Evolutionary conservation across 1,284 basidiomycete genomes (phyloP), one percentile per base, ranked within the genome.

Genomic region (Leccinum proximum): DNA sequence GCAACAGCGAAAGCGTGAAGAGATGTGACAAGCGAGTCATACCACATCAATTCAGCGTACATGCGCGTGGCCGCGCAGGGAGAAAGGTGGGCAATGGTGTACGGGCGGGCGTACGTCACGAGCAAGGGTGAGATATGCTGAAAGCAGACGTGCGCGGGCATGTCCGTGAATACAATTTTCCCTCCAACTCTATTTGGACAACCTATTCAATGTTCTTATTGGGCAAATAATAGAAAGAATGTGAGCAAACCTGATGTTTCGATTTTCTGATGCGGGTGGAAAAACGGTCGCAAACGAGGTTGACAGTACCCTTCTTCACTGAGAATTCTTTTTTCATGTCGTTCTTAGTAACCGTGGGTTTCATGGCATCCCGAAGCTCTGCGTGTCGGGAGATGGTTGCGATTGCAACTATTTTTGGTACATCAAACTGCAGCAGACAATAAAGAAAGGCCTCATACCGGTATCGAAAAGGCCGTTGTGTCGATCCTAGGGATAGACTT

Each of bases 311-410:
- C 65, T 72, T 68, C 64, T 72, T 72, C 56, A 37, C 35, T 4
- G 59, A 71, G 63, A 72, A 77, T 6, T 67, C 45, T 16, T 59
- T 66, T 13, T 58, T 67, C 56, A 85, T 78, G 10, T 86, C 84
- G 63, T 87, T 84, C 57, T 72, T 75, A 11, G 76, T 71, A 1
- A 59, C 42, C 1, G 68, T 70, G 0, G 84, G 79, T 61, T 82
- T 82, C 64, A 79, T 64, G 0, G 71, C 69, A 4, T 77, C 72
- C 4, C 80, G 71, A 7, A 75, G 77, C 16, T 79, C 74, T 11
- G 76, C 76, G 37, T 81, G 77, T 42, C 81, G 77, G 48, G 77
- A 74, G 59, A 81, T 74, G 62, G 77, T 79, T 2, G 79, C 71
- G 2, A 85, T 42, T 1, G 71, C 70, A 14, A 16, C n/a, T 26